Percentiles rank a stretch among this genome's conserved stretches.
Evolutionary conservation across 805 yeast genomes (phyloP).

Genomic region (Candida coleopterorum): DNA sequence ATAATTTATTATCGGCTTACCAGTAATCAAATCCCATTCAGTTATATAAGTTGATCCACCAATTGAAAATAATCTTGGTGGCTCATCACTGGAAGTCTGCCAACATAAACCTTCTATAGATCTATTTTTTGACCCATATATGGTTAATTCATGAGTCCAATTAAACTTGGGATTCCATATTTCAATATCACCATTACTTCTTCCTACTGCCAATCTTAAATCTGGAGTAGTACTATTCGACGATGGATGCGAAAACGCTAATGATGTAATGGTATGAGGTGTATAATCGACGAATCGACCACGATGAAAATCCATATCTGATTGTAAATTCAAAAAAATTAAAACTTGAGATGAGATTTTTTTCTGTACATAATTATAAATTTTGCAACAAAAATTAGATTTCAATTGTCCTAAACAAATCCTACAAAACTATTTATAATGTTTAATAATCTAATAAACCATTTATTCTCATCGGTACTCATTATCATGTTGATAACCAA

Average conservation of each 20-base stretch:
- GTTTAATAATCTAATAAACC: constrained; percentile 36
- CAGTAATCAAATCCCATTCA: constrained; percentile 83
- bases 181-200: constrained; percentile 93
- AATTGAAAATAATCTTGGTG: constrained; percentile 81
- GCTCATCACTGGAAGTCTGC: constrained; percentile 51
- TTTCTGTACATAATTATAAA: neutral
- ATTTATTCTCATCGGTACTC: constrained; percentile 39
- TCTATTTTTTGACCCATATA: constrained; percentile 77
- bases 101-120: constrained; percentile 89
- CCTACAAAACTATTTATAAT: constrained; percentile 39
- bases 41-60: constrained; percentile 91
- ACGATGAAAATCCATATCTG: constrained; percentile 71
- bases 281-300: constrained; percentile 87
- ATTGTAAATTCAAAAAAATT: too few species aligned
- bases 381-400: neutral
- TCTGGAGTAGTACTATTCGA: constrained; percentile 31
- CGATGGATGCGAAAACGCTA: constrained; percentile 68
- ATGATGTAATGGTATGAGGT: constrained; percentile 78
- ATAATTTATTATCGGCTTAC: constrained; percentile 66
- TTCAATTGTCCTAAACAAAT: constrained; percentile 23
- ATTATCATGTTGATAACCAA: constrained; percentile 39
- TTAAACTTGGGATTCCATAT: constrained; percentile 84
- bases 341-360: constrained; percentile 4
- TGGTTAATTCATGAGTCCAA: constrained; percentile 72
- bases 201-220: constrained; percentile 81